These are phyloP conservation scores for Lecanosticta acicola DNA, from an alignment of 2,329 filamentous ascomycete species.

Conservation along the genomic window DNA sequence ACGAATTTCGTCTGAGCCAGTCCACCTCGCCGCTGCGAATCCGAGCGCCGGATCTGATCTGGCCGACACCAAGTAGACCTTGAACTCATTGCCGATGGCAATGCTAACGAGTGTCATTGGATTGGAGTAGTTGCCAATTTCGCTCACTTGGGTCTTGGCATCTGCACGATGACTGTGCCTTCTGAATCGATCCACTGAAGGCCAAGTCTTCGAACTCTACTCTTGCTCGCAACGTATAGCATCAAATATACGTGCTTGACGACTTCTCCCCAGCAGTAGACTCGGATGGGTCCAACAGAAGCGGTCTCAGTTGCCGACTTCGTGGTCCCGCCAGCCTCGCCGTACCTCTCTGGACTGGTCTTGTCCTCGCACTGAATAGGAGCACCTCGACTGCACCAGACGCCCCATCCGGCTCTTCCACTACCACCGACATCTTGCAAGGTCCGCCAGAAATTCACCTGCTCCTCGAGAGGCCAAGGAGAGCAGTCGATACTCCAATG, in stretches of 20 bases:
- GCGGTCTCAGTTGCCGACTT: background rate
- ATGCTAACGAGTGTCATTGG: too few species aligned
- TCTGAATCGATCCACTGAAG: constrained; percentile 63
- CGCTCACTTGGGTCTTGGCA: constrained; percentile 28
- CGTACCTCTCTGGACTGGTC: background rate
- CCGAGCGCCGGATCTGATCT: too few species aligned
- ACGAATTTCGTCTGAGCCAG: too few species aligned
- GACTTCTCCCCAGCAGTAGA: constrained; percentile 75
- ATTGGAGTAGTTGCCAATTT: too few species aligned
- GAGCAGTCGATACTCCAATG: constrained; percentile 65
- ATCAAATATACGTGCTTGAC: constrained; percentile 68
- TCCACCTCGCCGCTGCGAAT: too few species aligned
- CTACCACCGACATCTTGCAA: constrained; percentile 55
- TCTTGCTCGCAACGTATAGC: constrained; percentile 65
- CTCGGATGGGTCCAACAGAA: constrained; percentile 42
- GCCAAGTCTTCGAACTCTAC: constrained; percentile 53
- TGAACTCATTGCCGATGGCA: too few species aligned
- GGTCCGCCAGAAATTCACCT: constrained; percentile 56
- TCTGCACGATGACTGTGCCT: constrained; percentile 51
- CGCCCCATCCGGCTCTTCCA: constrained; percentile 61
- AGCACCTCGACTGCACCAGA: constrained; percentile 47
- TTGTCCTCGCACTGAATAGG: background rate
- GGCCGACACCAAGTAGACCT: too few species aligned
- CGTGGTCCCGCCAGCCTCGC: background rate
- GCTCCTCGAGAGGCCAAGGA: constrained; percentile 47